Evolutionary conservation across 225 moss, liverwort and hornwort genomes (phyloP).

Genomic region (Asterella californica): DNA sequence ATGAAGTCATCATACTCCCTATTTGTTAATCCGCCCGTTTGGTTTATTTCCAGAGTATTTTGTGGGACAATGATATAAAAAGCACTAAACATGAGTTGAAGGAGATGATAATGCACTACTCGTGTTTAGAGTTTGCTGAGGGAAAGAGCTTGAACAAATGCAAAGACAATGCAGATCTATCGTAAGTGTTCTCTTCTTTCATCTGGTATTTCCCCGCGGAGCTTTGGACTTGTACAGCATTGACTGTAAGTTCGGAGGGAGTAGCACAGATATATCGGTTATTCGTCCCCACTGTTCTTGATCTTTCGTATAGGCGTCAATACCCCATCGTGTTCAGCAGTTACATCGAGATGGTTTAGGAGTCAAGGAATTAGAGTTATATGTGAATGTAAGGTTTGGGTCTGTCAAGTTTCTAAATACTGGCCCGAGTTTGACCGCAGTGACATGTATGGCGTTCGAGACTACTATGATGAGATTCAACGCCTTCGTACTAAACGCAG

Average conservation of each 20-base stretch:
- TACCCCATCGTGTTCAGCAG: not conserved
- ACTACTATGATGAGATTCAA: constrained; percentile 46
- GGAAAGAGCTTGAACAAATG: constrained; percentile 68
- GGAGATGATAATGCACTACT: constrained; percentile 88
- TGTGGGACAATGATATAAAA: constrained; percentile 86
- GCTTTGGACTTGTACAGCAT: not conserved
- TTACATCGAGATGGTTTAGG: not conserved
- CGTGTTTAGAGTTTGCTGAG: constrained; percentile 67
- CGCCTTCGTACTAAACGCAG: constrained; percentile 30
- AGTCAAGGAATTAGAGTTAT: not conserved
- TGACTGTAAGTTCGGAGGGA: not conserved
- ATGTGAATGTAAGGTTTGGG: not conserved
- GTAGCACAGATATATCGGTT: not conserved
- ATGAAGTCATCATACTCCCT: not conserved
- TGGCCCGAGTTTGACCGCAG: constrained; percentile 3
- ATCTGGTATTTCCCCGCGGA: not conserved
- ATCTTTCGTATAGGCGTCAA: not conserved
- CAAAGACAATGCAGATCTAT: constrained; percentile 58
- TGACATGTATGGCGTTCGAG: constrained; percentile 53
- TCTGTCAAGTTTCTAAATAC: not conserved
- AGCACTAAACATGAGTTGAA: constrained; percentile 75
- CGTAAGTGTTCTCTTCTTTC: constrained; percentile 30
- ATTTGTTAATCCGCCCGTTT: not conserved
- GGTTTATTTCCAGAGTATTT: constrained; percentile 37
- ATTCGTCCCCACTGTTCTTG: not conserved